Conservation (phyloP, 805 yeast species). For the Saturnispora halmiae region DNA sequence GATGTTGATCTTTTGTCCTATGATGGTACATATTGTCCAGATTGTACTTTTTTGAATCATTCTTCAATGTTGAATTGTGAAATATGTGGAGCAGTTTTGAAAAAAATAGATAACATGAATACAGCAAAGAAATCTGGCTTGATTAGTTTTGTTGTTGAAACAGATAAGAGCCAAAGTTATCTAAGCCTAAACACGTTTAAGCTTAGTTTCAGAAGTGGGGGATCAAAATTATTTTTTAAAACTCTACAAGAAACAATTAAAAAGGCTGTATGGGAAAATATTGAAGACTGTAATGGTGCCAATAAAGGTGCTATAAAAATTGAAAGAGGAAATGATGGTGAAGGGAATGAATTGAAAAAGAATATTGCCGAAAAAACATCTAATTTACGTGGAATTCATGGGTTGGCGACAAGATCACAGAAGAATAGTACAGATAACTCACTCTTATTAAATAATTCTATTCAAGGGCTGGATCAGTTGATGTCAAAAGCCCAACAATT, state of each 20-base stretch:
- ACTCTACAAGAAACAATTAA: constrained; percentile 39
- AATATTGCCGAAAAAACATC: neutral
- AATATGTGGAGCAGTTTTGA: constrained; percentile 64
- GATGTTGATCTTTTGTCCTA: constrained; percentile 17
- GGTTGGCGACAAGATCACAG: constrained; percentile 51
- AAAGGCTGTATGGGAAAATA: constrained; percentile 39
- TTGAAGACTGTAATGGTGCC: constrained; percentile 18
- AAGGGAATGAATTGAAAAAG: neutral
- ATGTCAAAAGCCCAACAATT: constrained; percentile 75
- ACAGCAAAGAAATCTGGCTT: neutral
- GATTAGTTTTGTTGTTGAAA: constrained; percentile 1
- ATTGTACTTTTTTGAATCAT: constrained; percentile 67
- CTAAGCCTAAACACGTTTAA: constrained; percentile 37
- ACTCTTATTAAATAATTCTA: constrained; percentile 52
- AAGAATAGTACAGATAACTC: constrained; percentile 49
- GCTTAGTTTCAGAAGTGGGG: constrained; percentile 68
- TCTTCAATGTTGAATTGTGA: constrained; percentile 73
- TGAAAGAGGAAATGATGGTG: neutral
- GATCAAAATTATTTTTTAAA: constrained; percentile 45
- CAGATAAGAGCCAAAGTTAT: constrained; percentile 11
- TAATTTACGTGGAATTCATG: constrained; percentile 49
- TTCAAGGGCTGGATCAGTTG: constrained; percentile 67
- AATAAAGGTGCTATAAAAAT: constrained; percentile 29
- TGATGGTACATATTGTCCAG: constrained; percentile 37
- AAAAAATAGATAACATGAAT: constrained; percentile 1